These are phyloP conservation scores for Exophiala aquamarina DNA, from an alignment of 2,329 filamentous ascomycete genomes.

Conservation along the genomic window DNA sequence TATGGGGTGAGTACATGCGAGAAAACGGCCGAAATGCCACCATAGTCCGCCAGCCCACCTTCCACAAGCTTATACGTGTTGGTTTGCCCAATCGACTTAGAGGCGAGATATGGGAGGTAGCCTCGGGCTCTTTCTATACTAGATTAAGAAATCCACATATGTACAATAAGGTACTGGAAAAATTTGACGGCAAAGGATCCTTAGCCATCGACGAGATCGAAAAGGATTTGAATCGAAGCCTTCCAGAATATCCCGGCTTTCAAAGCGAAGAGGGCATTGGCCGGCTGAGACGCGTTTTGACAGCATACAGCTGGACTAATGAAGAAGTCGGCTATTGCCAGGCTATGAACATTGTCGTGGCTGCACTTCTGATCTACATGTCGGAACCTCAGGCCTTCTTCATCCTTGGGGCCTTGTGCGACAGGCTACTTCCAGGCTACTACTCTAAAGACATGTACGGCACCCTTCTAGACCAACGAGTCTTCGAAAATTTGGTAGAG, in stretches of 20 bases:
- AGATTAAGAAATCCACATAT: slow-evolving; percentile 81
- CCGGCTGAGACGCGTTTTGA: slow-evolving; percentile 82
- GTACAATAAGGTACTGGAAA: slow-evolving; percentile 79
- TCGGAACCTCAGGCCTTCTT: slow-evolving; percentile 96
- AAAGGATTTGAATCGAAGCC: slow-evolving; percentile 92
- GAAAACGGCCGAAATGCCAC: slow-evolving; percentile 95
- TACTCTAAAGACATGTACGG: slow-evolving; percentile 99
- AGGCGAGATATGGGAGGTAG: slow-evolving; percentile 94
- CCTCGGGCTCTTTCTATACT: slow-evolving; percentile 86
- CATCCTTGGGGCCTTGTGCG: slow-evolving; percentile 84
- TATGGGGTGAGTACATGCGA: slow-evolving; percentile 95
- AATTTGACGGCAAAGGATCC: slow-evolving; percentile 82
- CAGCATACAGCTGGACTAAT: slow-evolving; percentile 97
- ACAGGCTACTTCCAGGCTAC: slow-evolving; percentile 90
- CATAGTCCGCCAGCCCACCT: slow-evolving; percentile 90
- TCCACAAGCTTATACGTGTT: slow-evolving; percentile 95
- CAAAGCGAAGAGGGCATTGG: slow-evolving; percentile 95
- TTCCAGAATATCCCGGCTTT: slow-evolving; percentile 96
- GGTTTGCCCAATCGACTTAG: slow-evolving; percentile 89
- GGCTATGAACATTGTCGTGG: slow-evolving; percentile 99
- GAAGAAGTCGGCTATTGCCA: slow-evolving; percentile 96
- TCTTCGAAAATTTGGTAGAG: slow-evolving; percentile 97
- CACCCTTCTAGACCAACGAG: slow-evolving; percentile 91
- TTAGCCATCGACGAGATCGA: slow-evolving; percentile 98
- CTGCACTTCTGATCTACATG: slow-evolving; percentile 97